Base-by-base conservation (phyloP, 345 rosid species). In the Barbarea vulgaris region DNA sequence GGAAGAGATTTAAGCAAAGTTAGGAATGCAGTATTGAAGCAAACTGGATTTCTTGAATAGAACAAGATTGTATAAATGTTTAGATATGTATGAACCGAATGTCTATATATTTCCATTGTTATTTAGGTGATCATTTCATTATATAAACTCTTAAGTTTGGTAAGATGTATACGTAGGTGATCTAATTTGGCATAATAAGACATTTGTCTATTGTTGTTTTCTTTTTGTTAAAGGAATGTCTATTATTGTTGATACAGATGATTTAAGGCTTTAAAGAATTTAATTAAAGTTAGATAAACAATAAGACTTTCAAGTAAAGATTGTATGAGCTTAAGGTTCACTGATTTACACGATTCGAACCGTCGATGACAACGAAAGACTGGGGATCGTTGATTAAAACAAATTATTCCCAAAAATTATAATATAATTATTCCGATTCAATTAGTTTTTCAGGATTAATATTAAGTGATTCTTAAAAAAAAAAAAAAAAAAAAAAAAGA, bases 21-120 rank as follows among this genome's bases (percentile, higher is more conserved):
- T 50, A 91, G 98, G 75, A 83, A 93, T 76, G 91, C 93, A 48
- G 75, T 91, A 5, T 77, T 93, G 73, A 89, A 84, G 53, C 85
- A 72, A 77, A 93, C 98, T 58, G 97, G 98, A 18, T 93, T 93
- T 61, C 93, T 93, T 71, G 97, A 93, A 66, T 80, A 58, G 55
- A 36, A 34, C 42, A 61, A 15, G 46, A 10, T 30, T 67, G 27
- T 67, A 11, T 27, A 48, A 4, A 14, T 74, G 33, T 19, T 46
- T 58, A 19, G 18, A 51, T 21, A 65, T 73, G 28, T 65, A 31
- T 74, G 50, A 34, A 18, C 19, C 42, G 10, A 34, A 28, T 75
- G 64, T 67, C 7, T 66, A 44, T 21, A 44, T 25, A 55, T 66
- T 18, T 44, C 50, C n/a, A 9, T 17, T 24, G 60, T 36, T 11